Evolutionary conservation across 805 yeast genomes (phyloP).

Genomic region (Metschnikowia kofuensis): DNA sequence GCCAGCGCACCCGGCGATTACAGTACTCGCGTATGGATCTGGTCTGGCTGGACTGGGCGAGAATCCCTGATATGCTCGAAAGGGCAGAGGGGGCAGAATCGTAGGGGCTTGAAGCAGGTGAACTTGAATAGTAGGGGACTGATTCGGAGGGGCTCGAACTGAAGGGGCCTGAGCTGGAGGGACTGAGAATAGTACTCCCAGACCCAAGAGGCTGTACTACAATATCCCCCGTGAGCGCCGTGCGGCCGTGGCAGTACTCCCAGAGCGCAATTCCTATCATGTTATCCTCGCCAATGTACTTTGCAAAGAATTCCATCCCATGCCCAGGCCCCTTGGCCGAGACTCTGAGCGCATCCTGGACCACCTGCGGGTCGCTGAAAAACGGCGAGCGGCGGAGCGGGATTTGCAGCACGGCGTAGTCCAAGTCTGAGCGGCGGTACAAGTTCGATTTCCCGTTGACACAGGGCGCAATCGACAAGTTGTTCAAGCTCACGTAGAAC

Average conservation of each 20-base stretch:
- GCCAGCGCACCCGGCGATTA: constrained; percentile 75
- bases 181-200: constrained; percentile 21
- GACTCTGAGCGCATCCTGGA: constrained; percentile 27
- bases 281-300: constrained; percentile 88
- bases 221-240: constrained; percentile 75
- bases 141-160: too few species aligned
- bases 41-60: neutral
- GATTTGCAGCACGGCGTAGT: constrained; percentile 49
- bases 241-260: constrained; percentile 62
- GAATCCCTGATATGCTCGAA: too few species aligned
- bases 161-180: too few species aligned
- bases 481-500: constrained; percentile 77
- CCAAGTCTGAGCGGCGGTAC: constrained; percentile 66
- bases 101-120: too few species aligned
- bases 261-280: constrained; percentile 87
- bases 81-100: too few species aligned
- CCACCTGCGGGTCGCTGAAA: constrained; percentile 30
- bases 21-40: constrained; percentile 53
- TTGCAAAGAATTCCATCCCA: constrained; percentile 68
- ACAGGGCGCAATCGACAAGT: constrained; percentile 76
- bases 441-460: constrained; percentile 87
- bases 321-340: constrained; percentile 35
- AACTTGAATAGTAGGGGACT: too few species aligned
- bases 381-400: constrained; percentile 25
- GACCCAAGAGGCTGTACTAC: constrained; percentile 67